Percentiles rank a stretch among this genome's conserved stretches.
phyloP scores from a whole-genome alignment of 164 flowering plant genomes.

The Macadamia tetraphylla region DNA sequence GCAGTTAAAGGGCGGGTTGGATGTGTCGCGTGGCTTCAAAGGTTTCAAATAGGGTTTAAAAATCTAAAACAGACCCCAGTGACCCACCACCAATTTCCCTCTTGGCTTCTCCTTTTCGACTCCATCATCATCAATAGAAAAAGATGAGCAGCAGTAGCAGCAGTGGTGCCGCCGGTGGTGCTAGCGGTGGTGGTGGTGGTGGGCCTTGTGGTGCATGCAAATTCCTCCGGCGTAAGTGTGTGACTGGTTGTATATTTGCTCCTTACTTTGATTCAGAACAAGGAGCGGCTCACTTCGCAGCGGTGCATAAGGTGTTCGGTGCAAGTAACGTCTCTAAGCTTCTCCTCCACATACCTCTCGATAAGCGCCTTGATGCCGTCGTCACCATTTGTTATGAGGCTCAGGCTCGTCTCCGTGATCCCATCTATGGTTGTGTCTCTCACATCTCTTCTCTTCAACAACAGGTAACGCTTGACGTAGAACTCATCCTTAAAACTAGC shows the following conservation, averaged over 20 bases:
- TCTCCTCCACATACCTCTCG: slow-evolving; percentile 62
- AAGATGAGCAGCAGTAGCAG: slow-evolving; percentile 17
- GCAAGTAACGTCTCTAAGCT: slow-evolving; percentile 95
- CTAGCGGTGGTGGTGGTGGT: slow-evolving; percentile 28
- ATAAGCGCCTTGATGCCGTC: slow-evolving; percentile 78
- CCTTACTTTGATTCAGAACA: slow-evolving; percentile 94
- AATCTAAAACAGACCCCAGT: neutral
- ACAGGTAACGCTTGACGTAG: slow-evolving; percentile 43
- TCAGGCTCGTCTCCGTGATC: slow-evolving; percentile 82
- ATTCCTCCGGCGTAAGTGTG: slow-evolving; percentile 84
- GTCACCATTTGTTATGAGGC: slow-evolving; percentile 92
- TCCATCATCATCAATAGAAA: slow-evolving; percentile 4
- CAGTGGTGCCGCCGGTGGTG: slow-evolving; percentile 19
- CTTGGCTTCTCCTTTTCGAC: too few species aligned
- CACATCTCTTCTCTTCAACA: slow-evolving; percentile 87
- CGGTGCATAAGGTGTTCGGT: slow-evolving; percentile 95
- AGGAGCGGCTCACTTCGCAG: slow-evolving; percentile 90
- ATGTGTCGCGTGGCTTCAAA: slow-evolving; percentile 74
- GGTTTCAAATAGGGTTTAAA: slow-evolving; percentile 23
- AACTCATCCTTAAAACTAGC: too few species aligned
- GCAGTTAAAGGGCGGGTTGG: slow-evolving; percentile 48
- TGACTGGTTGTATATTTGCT: slow-evolving; percentile 81
- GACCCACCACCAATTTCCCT: too few species aligned
- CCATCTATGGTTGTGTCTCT: slow-evolving; percentile 88
- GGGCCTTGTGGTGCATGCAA: slow-evolving; percentile 99